Evolutionary conservation across 768 basidiomycete species (phyloP).

Genomic region (Psilocybe subaeruginosa): DNA sequence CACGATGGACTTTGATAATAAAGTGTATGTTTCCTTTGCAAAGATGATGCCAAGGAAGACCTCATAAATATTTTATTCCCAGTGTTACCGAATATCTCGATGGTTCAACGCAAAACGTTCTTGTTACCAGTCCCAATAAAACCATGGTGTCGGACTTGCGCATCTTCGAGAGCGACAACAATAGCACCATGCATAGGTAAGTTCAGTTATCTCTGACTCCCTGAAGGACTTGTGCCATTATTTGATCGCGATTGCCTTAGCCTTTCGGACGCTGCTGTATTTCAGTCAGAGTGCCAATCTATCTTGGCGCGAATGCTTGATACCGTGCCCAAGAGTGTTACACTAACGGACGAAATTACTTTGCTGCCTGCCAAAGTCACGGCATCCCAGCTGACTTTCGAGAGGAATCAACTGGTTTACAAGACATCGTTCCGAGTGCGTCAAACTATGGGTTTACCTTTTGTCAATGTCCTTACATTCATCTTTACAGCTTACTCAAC

Average conservation of each 20-base stretch:
- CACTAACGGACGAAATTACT: slow-evolving; percentile 46
- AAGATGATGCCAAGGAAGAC: neutral
- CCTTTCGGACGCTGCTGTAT: slow-evolving; percentile 34
- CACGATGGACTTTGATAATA: slow-evolving; percentile 44
- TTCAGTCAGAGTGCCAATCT: slow-evolving; percentile 39
- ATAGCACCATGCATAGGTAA: slow-evolving; percentile 35
- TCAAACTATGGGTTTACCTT: slow-evolving; percentile 1
- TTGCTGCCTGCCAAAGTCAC: slow-evolving; percentile 45
- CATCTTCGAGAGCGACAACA: slow-evolving; percentile 36
- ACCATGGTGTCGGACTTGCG: slow-evolving; percentile 39
- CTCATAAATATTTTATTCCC: neutral
- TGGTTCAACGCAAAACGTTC: slow-evolving; percentile 36
- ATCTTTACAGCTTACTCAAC: slow-evolving; percentile 34
- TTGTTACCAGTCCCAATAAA: slow-evolving; percentile 34
- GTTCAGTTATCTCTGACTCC: neutral
- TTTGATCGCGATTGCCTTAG: slow-evolving; percentile 18
- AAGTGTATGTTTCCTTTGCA: slow-evolving; percentile 33
- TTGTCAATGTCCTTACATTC: slow-evolving; percentile 5
- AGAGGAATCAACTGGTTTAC: slow-evolving; percentile 39
- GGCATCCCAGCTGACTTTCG: slow-evolving; percentile 38
- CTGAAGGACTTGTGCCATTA: neutral
- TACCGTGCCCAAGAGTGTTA: slow-evolving; percentile 46
- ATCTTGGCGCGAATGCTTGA: slow-evolving; percentile 51
- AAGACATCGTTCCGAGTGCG: slow-evolving; percentile 42
- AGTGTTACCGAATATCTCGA: slow-evolving; percentile 40